These are phyloP conservation scores for Asterionellopsis glacialis DNA, from an alignment of 108 stramenopile species.

Conservation along the genomic window DNA sequence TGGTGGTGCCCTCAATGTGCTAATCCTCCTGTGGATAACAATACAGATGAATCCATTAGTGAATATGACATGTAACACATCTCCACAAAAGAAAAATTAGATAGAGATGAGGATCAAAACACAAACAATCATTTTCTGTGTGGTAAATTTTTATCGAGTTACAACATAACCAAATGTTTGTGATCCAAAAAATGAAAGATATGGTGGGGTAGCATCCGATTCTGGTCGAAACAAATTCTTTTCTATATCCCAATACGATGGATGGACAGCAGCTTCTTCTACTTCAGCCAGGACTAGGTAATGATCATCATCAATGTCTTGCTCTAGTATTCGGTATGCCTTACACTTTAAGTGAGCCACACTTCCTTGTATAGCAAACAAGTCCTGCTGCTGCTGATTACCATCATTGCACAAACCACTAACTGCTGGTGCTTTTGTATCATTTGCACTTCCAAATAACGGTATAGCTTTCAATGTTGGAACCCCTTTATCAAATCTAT, in stretches of 20 bases:
- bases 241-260: slow-evolving; percentile 46
- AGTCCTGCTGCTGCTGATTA: background rate
- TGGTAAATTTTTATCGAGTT: slow-evolving; percentile 6
- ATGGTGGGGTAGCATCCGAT: slow-evolving; percentile 27
- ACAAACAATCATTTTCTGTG: no score
- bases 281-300: slow-evolving; percentile 46
- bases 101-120: no score
- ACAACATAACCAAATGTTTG: slow-evolving; percentile 58
- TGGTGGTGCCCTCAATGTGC: no score
- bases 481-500: slow-evolving; percentile 15
- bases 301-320: slow-evolving; percentile 47
- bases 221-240: slow-evolving; percentile 45
- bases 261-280: slow-evolving; percentile 40
- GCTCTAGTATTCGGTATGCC: slow-evolving; percentile 16
- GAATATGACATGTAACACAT: no score
- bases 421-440: no score
- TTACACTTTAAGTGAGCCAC: slow-evolving; percentile 49
- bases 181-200: slow-evolving; percentile 67
- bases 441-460: no score
- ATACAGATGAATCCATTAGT: no score
- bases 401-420: no score
- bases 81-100: no score
- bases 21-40: no score
- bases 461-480: no score
- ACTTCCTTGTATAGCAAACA: slow-evolving; percentile 53